Percentiles rank a stretch among this genome's conserved stretches.
These are phyloP conservation scores for Puccinia coronata DNA, from an alignment of 1,284 basidiomycete species.

Conservation along the genomic window DNA sequence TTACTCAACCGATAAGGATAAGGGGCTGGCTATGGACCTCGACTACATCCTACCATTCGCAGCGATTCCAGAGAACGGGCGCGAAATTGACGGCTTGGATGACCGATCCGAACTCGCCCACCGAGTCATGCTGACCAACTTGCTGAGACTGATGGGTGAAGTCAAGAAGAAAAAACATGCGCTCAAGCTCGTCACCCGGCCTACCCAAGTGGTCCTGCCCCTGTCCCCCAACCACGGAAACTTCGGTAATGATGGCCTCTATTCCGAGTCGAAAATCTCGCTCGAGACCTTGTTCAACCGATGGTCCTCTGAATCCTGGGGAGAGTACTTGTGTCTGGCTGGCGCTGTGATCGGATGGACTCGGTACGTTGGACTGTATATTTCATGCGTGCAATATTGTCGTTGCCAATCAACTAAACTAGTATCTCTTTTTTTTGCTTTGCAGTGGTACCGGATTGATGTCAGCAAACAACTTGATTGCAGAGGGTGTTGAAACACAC, in stretches of 20 bases:
- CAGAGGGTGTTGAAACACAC: conserved; percentile 87
- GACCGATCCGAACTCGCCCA: conserved; percentile 98
- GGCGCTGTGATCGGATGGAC: conserved; percentile 94
- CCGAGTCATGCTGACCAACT: conserved; percentile 85
- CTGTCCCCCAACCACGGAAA: conserved; percentile 96
- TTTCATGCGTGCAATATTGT: not conserved
- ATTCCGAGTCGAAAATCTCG: conserved; percentile 97
- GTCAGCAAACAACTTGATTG: conserved; percentile 91
- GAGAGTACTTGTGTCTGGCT: conserved; percentile 94
- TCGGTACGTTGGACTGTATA: conserved; percentile 47
- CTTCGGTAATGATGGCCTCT: conserved; percentile 96
- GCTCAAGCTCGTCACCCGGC: conserved; percentile 91
- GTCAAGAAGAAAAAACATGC: conserved; percentile 98
- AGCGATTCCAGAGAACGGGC: conserved; percentile 95
- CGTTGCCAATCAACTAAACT: conserved; percentile 51
- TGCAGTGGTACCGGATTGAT: conserved; percentile 98
- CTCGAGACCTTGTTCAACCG: conserved; percentile 96
- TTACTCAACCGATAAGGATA: conserved; percentile 69
- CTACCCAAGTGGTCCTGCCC: conserved; percentile 95
- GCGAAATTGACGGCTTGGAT: conserved; percentile 94
- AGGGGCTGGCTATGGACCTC: conserved; percentile 79
- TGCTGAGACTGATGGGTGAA: conserved; percentile 89
- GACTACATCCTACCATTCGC: conserved; percentile 99
- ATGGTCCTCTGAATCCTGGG: conserved; percentile 98
- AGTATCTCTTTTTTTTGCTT: conserved; percentile 63